These are phyloP conservation scores for Miscanthus sacchariflorus DNA, from an alignment of 202 grass and related monocot genomes.

Conservation along the genomic window DNA sequence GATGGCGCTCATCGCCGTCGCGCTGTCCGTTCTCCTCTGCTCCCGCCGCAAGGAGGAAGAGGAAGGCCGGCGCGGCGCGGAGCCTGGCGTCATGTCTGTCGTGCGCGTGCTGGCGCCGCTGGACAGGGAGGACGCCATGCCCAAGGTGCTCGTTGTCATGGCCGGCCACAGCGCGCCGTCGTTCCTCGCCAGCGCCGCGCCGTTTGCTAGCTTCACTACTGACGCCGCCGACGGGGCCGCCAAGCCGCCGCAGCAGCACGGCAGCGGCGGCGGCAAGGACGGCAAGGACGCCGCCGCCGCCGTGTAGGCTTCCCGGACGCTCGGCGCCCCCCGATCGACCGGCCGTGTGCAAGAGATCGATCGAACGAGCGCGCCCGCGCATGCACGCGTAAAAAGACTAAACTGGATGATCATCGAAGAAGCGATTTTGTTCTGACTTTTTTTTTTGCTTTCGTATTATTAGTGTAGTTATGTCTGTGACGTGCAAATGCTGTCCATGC, in stretches of 20 bases:
- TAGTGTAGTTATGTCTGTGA: background rate
- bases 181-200: constrained; percentile 68
- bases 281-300: background rate
- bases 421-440: constrained; percentile 39
- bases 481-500: constrained; percentile 6
- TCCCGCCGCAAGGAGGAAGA: constrained; percentile 43
- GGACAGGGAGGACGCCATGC: constrained; percentile 50
- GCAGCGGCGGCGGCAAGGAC: background rate
- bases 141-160: constrained; percentile 71
- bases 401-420: background rate
- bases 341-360: background rate
- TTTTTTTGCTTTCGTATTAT: background rate
- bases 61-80: background rate
- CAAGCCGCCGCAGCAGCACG: background rate
- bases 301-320: background rate
- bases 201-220: constrained; percentile 34
- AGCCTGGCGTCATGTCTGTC: constrained; percentile 3
- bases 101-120: constrained; percentile 54
- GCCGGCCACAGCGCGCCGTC: constrained; percentile 60
- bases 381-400: background rate
- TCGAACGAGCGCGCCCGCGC: background rate
- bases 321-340: too few relatives aligned
- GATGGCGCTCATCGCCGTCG: constrained; percentile 61
- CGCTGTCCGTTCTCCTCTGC: constrained; percentile 61
- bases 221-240: background rate